phyloP scores from a whole-genome alignment of 2,329 filamentous ascomycete species.

The Cryphonectria parasitica region DNA sequence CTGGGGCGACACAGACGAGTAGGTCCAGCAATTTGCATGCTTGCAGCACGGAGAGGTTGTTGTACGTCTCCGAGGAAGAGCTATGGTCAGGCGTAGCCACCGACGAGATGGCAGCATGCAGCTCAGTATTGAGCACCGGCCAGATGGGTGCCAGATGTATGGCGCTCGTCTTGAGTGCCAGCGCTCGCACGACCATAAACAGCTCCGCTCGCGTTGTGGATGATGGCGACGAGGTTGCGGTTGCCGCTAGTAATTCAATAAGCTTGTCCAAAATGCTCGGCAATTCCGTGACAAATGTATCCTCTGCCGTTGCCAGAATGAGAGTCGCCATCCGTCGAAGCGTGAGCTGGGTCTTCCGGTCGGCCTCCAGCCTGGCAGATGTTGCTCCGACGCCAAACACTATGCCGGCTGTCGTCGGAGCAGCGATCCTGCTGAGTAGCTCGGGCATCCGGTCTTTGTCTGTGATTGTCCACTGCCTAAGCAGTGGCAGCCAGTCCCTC shows the following conservation, averaged over 20 bases:
- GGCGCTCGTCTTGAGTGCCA: slow-evolving; percentile 78
- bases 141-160: slow-evolving; percentile 83
- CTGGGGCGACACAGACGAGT: slow-evolving; percentile 82
- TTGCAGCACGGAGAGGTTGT: slow-evolving; percentile 77
- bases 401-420: slow-evolving; percentile 91
- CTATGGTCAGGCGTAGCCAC: slow-evolving; percentile 70
- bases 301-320: slow-evolving; percentile 74
- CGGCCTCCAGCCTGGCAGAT: slow-evolving; percentile 90
- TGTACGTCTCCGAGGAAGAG: slow-evolving; percentile 71
- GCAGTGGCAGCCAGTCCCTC: slow-evolving; percentile 77
- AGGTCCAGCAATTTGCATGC: slow-evolving; percentile 92
- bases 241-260: slow-evolving; percentile 83
- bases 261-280: slow-evolving; percentile 77
- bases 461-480: slow-evolving; percentile 80
- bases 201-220: slow-evolving; percentile 87
- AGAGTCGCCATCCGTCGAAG: slow-evolving; percentile 81
- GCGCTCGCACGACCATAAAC: slow-evolving; percentile 82
- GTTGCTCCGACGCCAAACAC: slow-evolving; percentile 98
- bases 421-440: slow-evolving; percentile 74
- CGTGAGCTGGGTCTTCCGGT: slow-evolving; percentile 89
- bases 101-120: slow-evolving; percentile 78
- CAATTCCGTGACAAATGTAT: slow-evolving; percentile 80
- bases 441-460: slow-evolving; percentile 91
- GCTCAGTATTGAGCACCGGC: slow-evolving; percentile 86
- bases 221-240: slow-evolving; percentile 86